Conservation (phyloP, 2,329 filamentous ascomycete genomes). For the Exophiala bonariae region DNA sequence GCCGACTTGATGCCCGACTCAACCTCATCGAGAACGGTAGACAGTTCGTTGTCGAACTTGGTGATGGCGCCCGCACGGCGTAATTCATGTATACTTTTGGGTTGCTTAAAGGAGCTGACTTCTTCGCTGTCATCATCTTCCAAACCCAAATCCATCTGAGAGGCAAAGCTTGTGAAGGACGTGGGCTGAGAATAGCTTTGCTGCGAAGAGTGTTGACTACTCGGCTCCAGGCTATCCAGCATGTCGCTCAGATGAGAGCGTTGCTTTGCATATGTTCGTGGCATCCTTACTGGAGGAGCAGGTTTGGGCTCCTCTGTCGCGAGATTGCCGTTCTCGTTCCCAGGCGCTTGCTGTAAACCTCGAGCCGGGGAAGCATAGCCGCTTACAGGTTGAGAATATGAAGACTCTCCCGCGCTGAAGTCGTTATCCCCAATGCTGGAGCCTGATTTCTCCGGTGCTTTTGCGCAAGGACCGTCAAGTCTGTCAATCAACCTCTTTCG, state of each 20-base stretch:
- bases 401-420: background rate
- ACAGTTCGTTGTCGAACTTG: conserved; percentile 56
- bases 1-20: conserved; percentile 51
- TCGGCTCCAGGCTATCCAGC: conserved; percentile 33
- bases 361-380: background rate
- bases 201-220: conserved; percentile 22
- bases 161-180: conserved; percentile 12
- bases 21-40: conserved; percentile 61
- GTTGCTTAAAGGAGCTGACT: conserved; percentile 37
- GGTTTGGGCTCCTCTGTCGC: background rate
- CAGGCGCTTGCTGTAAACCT: too few relatives aligned
- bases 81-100: conserved; percentile 63
- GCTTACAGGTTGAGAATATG: conserved; percentile 3
- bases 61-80: conserved; percentile 58
- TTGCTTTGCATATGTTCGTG: conserved; percentile 57
- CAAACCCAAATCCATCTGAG: conserved; percentile 21
- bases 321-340: too few relatives aligned
- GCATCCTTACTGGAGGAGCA: conserved; percentile 2
- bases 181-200: conserved; percentile 10
- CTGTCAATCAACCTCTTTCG: conserved; percentile 22
- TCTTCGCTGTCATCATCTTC: conserved; percentile 47
- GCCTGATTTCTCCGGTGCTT: conserved; percentile 1
- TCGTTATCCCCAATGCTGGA: too few relatives aligned
- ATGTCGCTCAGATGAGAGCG: conserved; percentile 61
- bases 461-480: conserved; percentile 21